Evolutionary conservation across 306 rosid species (phyloP).

Genomic region (Vicia faba): DNA sequence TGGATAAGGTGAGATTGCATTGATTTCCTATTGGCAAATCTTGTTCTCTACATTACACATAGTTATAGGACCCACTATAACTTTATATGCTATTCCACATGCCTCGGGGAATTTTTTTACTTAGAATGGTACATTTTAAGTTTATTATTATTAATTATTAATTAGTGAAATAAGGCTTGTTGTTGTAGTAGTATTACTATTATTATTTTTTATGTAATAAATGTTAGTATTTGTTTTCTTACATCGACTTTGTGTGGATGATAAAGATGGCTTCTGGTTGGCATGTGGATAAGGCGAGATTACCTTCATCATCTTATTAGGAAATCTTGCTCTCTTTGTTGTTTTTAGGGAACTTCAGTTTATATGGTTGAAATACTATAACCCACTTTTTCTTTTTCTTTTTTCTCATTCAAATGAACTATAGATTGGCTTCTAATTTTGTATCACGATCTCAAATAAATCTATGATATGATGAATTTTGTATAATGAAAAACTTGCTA

Average conservation of each 20-base stretch:
- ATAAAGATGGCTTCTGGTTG: slow-evolving; percentile 53
- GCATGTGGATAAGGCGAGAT: slow-evolving; percentile 95
- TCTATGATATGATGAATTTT: too few relatives aligned
- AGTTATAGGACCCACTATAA: slow-evolving; percentile 52
- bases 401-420: neutral
- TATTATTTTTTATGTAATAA: neutral
- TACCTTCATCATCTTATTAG: slow-evolving; percentile 69
- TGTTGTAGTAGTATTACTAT: neutral
- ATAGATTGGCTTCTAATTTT: too few relatives aligned
- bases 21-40: slow-evolving; percentile 71
- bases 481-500: too few relatives aligned
- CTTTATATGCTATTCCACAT: neutral
- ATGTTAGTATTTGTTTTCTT: neutral
- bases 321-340: slow-evolving; percentile 35
- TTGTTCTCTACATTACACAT: slow-evolving; percentile 6
- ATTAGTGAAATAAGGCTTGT: too few relatives aligned
- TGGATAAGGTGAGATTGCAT: slow-evolving; percentile 98
- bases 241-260: neutral
- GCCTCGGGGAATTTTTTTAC: neutral
- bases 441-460: too few relatives aligned
- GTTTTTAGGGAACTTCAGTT: slow-evolving; percentile 3
- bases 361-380: slow-evolving; percentile 31
- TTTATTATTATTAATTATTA: too few relatives aligned
- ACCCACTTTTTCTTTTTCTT: neutral
- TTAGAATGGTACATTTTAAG: too few relatives aligned